Evolutionary conservation across 2,329 filamentous ascomycete genomes (phyloP).

Genomic region (Lachnellula subtilissima): DNA sequence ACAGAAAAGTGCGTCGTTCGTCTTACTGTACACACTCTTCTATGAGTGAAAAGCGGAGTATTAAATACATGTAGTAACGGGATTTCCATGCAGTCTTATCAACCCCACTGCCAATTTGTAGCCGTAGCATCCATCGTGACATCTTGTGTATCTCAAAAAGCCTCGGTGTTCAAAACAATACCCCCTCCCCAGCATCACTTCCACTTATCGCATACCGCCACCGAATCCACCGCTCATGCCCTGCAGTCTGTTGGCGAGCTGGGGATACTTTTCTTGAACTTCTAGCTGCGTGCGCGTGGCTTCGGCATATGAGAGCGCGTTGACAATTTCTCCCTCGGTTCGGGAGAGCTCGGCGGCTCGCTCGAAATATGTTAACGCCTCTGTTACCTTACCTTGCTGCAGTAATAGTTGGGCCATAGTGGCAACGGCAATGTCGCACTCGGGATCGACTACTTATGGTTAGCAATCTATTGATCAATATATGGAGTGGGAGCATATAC

Average conservation of each 20-base stretch:
- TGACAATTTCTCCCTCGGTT: constrained; percentile 93
- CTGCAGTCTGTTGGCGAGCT: constrained; percentile 68
- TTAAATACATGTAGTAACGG: constrained; percentile 25
- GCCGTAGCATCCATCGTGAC: not conserved
- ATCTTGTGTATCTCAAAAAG: not conserved
- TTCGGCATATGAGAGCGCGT: constrained; percentile 94
- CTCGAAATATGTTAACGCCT: constrained; percentile 95
- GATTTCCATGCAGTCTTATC: constrained; percentile 5
- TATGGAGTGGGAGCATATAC: constrained; percentile 51
- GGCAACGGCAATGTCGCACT: constrained; percentile 97
- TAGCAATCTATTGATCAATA: constrained; percentile 1
- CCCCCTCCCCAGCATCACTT: not conserved
- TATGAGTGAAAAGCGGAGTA: constrained; percentile 27
- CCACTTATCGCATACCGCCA: constrained; percentile 24
- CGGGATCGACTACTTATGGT: constrained; percentile 71
- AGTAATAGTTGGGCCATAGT: constrained; percentile 97
- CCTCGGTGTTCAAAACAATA: not conserved
- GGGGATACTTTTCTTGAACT: constrained; percentile 81
- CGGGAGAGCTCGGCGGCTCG: constrained; percentile 88
- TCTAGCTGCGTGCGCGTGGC: constrained; percentile 94
- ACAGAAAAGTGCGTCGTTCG: constrained; percentile 21
- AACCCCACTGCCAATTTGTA: not conserved
- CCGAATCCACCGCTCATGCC: constrained; percentile 45
- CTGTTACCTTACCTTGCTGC: constrained; percentile 94
- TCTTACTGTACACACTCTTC: constrained; percentile 29